Evolutionary conservation across 495 filamentous ascomycete genomes (phyloP).

Genomic region (Podospora fimiseda): DNA sequence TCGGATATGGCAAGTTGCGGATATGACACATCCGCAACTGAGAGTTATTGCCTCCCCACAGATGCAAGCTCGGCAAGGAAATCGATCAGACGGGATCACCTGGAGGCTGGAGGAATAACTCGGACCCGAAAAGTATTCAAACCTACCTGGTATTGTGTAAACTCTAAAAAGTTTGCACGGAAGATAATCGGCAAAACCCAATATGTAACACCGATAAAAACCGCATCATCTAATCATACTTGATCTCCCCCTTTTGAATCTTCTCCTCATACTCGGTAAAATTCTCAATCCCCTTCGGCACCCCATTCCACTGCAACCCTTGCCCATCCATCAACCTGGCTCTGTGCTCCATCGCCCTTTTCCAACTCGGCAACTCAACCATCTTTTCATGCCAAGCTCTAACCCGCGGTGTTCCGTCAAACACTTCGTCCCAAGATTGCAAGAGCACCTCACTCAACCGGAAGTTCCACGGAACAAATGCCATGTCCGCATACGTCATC

Average conservation of each 20-base stretch:
- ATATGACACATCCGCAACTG: too few relatives aligned
- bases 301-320: conserved; percentile 17
- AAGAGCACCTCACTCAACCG: neutral
- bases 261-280: conserved; percentile 19
- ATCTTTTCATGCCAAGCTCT: conserved; percentile 11
- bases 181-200: too few relatives aligned
- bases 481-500: conserved; percentile 52
- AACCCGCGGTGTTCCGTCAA: conserved; percentile 4
- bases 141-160: too few relatives aligned
- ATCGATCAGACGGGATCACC: too few relatives aligned
- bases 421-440: conserved; percentile 7
- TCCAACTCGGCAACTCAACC: conserved; percentile 5
- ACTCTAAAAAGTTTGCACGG: too few relatives aligned
- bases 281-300: conserved; percentile 18
- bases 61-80: too few relatives aligned
- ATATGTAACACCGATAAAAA: too few relatives aligned
- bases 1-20: too few relatives aligned
- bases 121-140: too few relatives aligned
- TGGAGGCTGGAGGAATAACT: too few relatives aligned
- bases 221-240: too few relatives aligned
- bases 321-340: conserved; percentile 23
- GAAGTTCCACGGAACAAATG: conserved; percentile 50
- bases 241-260: conserved; percentile 10
- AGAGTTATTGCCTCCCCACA: too few relatives aligned
- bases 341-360: conserved; percentile 13